Evolutionary conservation across 192 early-diverging fungal genomes (phyloP), one percentile per base, ranked within the genome.

Genomic region (Rhizophagus clarus): DNA sequence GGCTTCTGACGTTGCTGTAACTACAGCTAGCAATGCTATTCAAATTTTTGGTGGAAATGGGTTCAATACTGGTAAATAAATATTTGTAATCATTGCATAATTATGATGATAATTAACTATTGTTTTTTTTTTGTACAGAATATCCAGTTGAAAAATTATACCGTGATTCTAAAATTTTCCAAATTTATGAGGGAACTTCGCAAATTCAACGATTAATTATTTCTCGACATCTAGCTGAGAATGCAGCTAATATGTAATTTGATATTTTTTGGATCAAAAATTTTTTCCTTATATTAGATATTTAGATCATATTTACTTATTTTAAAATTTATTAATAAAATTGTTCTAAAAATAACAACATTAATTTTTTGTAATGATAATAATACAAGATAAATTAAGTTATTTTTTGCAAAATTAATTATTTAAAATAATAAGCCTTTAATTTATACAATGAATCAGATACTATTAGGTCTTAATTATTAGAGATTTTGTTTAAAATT

Each of bases 41-140:
- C 97, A 98, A 85, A 95, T 98, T 81, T 97, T 97, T 90, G 97
- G 97, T 62, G 96, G 97, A 67, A 95, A 95, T 81, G 96, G 94
- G 10, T 91, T 89, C 83, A 86, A 89, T 81, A 88, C 84, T 42
- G 85, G 84, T 80, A n/a, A 29, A 11, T 40, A 28, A 29, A 29
- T 17, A 45, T 40, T n/a, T 75, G 9, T 61, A 10, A 80, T 37
- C 40, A 15, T 64, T 5, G 11, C 4, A 49, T 17, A 17, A 56
- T 28, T 51, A 56, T 8, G 22, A 20, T 12, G 56, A 17, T 34
- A 29, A 71, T 40, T 70, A 11, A 71, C 17, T 42, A 34, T 37
- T 70, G 17, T 70, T 40, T 37, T 70, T 40, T 37, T 70, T 15
- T 26, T 66, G 64, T 82, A 85, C 90, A 17, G 95, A 98, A 82